Percentiles rank a stretch among this genome's conserved stretches.
These are phyloP conservation scores for Eucalyptus microcorys DNA, from an alignment of 345 rosid species.

Conservation along the genomic window DNA sequence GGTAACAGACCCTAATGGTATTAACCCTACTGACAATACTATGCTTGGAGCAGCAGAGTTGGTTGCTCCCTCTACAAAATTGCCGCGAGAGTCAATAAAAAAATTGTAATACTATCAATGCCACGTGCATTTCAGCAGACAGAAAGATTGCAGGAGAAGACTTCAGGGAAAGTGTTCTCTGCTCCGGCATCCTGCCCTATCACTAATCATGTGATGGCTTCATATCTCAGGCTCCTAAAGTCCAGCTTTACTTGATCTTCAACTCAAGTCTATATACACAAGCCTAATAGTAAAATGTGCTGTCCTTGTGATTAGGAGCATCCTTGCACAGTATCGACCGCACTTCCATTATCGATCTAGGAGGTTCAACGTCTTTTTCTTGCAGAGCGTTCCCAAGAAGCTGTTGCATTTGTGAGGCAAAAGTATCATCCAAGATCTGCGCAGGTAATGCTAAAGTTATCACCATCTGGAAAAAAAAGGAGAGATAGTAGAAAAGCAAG, in stretches of 20 bases:
- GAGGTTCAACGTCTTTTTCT: constrained; percentile 88
- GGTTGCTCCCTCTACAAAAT: constrained; percentile 1
- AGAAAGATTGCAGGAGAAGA: background rate
- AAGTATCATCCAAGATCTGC: constrained; percentile 91
- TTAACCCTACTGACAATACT: background rate
- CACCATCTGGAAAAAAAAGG: background rate
- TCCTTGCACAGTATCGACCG: constrained; percentile 93
- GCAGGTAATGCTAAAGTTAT: background rate
- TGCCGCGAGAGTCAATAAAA: background rate
- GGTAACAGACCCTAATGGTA: background rate
- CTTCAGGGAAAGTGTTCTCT: background rate
- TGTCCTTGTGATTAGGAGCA: constrained; percentile 55
- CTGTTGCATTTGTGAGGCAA: constrained; percentile 93
- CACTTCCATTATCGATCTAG: constrained; percentile 86
- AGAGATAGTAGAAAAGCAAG: background rate
- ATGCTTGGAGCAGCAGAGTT: constrained; percentile 12
- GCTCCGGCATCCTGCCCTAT: background rate
- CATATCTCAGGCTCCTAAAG: background rate
- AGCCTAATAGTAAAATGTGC: constrained; percentile 46
- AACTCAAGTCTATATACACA: background rate
- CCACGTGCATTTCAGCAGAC: background rate
- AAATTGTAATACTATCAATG: background rate
- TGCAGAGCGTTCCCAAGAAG: constrained; percentile 75
- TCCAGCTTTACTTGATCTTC: background rate
- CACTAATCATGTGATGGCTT: background rate